Evolutionary conservation across 371 early-diverging fungal genomes (phyloP).

Genomic region (Umbelopsis sp.): DNA sequence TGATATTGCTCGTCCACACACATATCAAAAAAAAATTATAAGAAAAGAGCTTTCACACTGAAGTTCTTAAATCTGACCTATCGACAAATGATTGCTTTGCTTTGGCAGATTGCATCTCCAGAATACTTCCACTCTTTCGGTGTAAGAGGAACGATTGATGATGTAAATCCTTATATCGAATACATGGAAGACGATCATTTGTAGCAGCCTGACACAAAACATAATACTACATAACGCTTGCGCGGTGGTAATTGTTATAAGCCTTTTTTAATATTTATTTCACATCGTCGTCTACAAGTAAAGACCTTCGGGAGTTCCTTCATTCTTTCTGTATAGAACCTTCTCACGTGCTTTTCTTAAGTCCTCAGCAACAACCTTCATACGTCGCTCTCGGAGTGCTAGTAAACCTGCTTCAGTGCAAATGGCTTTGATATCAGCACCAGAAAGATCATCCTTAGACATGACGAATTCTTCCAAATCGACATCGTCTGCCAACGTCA

Average conservation of each 20-base stretch:
- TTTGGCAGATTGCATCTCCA: too few relatives aligned
- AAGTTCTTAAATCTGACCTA: too few relatives aligned
- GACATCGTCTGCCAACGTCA: constrained; percentile 98
- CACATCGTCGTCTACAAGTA: constrained; percentile 67
- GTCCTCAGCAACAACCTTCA: constrained; percentile 98
- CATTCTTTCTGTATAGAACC: constrained; percentile 98
- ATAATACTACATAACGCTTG: too few relatives aligned
- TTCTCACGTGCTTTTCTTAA: constrained; percentile 99
- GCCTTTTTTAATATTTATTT: neutral
- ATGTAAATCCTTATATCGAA: too few relatives aligned
- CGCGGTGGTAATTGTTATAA: neutral
- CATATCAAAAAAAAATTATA: too few relatives aligned
- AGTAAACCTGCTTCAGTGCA: constrained; percentile 99
- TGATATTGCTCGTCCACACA: too few relatives aligned
- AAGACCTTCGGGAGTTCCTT: constrained; percentile 97
- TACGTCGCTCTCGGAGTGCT: constrained; percentile 98
- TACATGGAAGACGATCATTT: too few relatives aligned
- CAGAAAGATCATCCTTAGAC: constrained; percentile 99
- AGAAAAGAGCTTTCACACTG: too few relatives aligned
- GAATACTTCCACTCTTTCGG: too few relatives aligned
- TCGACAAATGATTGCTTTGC: too few relatives aligned
- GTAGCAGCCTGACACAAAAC: too few relatives aligned
- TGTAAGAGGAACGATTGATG: too few relatives aligned
- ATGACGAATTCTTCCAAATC: constrained; percentile 98
- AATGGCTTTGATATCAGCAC: constrained; percentile 99